phyloP scores from a whole-genome alignment of 495 filamentous ascomycete genomes.

The Extremus antarcticus region DNA sequence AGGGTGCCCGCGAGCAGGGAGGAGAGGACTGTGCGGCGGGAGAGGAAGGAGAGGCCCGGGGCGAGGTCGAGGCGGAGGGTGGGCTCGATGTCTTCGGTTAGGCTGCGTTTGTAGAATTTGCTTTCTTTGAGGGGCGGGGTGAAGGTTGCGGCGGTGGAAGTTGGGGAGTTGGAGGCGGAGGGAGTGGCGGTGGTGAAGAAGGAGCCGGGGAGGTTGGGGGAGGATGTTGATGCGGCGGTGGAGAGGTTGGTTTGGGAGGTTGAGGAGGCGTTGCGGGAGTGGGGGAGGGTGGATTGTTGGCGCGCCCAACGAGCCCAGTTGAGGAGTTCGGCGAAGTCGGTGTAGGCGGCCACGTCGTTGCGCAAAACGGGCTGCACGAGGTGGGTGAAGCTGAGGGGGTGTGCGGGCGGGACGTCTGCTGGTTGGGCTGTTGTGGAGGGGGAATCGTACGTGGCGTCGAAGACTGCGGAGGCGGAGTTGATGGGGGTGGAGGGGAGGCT shows the following conservation, averaged over 20 bases:
- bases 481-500: conserved; percentile 61
- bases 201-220: conserved; percentile 33
- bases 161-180: conserved; percentile 22
- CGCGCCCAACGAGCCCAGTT: conserved; percentile 49
- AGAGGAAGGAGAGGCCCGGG: conserved; percentile 87
- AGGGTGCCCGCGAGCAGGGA: conserved; percentile 79
- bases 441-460: conserved; percentile 5
- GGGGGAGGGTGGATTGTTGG: conserved; percentile 48
- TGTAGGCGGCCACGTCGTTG: conserved; percentile 66
- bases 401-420: conserved; percentile 55
- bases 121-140: conserved; percentile 66
- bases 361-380: conserved; percentile 73
- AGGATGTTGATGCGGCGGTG: conserved; percentile 30
- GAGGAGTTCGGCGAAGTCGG: conserved; percentile 75
- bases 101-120: conserved; percentile 79
- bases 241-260: conserved; percentile 25
- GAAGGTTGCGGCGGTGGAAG: conserved; percentile 22
- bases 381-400: conserved; percentile 75
- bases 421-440: not conserved
- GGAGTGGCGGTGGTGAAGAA: conserved; percentile 11
- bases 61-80: conserved; percentile 80
- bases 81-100: conserved; percentile 88
- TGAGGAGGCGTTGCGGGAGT: conserved; percentile 48
- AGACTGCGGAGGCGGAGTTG: conserved; percentile 36
- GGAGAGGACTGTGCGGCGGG: conserved; percentile 67